A percentile compares a stretch with the other conserved stretches of the same genome.
These are phyloP conservation scores for Rhypophila decipiens DNA, from an alignment of 495 filamentous ascomycete genomes.

Conservation along the genomic window DNA sequence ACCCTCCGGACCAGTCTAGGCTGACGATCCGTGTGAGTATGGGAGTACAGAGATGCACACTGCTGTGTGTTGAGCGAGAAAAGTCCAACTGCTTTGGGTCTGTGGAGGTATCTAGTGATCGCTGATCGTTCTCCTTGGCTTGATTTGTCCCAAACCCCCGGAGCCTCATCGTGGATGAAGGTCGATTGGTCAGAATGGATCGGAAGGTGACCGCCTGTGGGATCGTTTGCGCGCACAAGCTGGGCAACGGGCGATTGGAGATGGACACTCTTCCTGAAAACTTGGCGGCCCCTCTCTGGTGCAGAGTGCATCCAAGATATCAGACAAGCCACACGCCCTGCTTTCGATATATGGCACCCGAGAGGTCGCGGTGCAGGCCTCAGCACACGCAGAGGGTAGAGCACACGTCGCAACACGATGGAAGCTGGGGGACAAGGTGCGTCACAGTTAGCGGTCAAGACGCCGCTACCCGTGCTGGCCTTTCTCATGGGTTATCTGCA, in stretches of 20 bases:
- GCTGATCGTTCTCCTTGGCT: conserved; percentile 1
- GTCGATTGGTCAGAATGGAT: conserved; percentile 11
- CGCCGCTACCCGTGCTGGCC: conserved; percentile 9
- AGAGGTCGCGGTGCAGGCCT: conserved; percentile 10
- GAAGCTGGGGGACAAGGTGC: conserved; percentile 6
- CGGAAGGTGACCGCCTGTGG: conserved; percentile 9
- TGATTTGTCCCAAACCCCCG: conserved; percentile 8
- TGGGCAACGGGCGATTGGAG: conserved; percentile 19
- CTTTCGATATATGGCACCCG: conserved; percentile 7
- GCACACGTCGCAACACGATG: neutral
- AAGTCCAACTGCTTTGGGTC: neutral
- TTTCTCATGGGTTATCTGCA: neutral
- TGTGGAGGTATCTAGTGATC: too few relatives aligned
- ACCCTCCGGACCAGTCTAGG: neutral
- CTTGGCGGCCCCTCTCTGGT: neutral
- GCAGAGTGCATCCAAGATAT: conserved; percentile 5
- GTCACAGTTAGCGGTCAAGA: conserved; percentile 13
- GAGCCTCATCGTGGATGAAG: conserved; percentile 14
- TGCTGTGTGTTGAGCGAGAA: neutral
- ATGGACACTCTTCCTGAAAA: neutral
- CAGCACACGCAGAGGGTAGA: neutral
- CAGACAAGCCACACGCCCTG: conserved; percentile 12
- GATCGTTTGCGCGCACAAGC: conserved; percentile 13
- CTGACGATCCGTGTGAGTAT: neutral
- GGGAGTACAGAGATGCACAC: neutral